Base-by-base conservation (phyloP, 352 stramenopile species). In the Globisporangium camurandrum region DNA sequence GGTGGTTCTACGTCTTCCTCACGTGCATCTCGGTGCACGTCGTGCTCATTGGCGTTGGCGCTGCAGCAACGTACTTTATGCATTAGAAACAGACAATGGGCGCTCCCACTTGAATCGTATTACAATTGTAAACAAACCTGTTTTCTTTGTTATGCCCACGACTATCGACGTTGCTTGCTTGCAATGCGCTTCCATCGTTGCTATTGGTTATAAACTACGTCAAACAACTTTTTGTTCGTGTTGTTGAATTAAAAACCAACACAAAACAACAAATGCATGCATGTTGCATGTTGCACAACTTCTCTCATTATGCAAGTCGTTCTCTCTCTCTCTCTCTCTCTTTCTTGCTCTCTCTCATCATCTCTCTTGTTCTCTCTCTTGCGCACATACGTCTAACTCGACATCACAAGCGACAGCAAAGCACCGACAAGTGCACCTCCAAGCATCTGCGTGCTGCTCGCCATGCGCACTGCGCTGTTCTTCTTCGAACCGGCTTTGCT, bases 1-100 rank as follows among this genome's bases (percentile, higher is more conserved):
- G 68, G 36, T 84, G 62, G 67, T 95, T 95, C 52, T 90, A 93
- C 64, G 66, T 72, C 17, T 95, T 92, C 55, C 57, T 92, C 19
- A 66, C 57, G 19, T 66, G 60, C 56, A 79, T 93, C 62, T 75
- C 70, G 26, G 41, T 86, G 20, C 79, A 91, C 50, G 69, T 85
- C 38, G 69, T 87, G 42, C 66, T 83, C 46, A 68, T 78, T 33
- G 66, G 44, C 37, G 57, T 66, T 22, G 66, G 69, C 19, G 65
- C 60, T 45, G 63, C 69, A 14, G 54, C 70, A 26, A 75, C 69
- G 10, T 75, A 73, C 49, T 44, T 57, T 27, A 39, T 31, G n/a
- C n/a, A n/a, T n/a, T n/a, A n/a, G n/a, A n/a, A n/a, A n/a, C n/a
- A n/a, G n/a, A n/a, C n/a, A n/a, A n/a, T n/a, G n/a, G n/a, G 30